phyloP scores from a whole-genome alignment of 257 asterid genomes.

The Solanum appendiculatum region DNA sequence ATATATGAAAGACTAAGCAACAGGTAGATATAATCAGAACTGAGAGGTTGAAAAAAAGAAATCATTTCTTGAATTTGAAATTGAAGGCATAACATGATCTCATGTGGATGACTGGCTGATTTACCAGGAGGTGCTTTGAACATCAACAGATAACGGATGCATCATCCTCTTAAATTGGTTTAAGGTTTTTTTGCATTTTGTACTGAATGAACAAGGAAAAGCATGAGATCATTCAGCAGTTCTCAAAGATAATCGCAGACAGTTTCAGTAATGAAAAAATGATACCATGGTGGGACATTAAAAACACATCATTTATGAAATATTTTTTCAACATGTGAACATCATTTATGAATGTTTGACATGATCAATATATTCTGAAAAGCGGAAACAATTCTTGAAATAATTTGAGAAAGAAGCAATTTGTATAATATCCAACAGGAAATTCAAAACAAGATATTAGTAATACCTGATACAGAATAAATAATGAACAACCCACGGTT shows the following conservation, averaged over 20 bases:
- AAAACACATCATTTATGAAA: not conserved
- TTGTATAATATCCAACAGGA: not conserved
- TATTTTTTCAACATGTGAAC: not conserved
- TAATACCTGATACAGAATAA: slow-evolving; percentile 77
- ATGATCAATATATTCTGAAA: not conserved
- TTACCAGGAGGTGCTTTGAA: not conserved
- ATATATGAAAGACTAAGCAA: not conserved
- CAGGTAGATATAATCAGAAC: not conserved
- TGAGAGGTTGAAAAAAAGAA: not conserved
- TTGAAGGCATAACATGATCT: not conserved
- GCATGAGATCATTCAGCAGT: not conserved
- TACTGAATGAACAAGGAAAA: not conserved
- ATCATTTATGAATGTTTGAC: not conserved
- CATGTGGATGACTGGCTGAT: not conserved
- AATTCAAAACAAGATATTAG: not conserved
- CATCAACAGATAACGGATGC: not conserved
- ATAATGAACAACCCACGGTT: slow-evolving; percentile 87
- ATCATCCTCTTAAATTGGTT: not conserved
- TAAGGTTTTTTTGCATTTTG: not conserved
- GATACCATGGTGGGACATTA: not conserved
- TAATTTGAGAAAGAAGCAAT: not conserved
- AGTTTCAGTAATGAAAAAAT: not conserved
- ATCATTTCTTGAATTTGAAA: not conserved
- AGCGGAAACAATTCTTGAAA: not conserved
- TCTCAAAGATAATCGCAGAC: not conserved